A percentile compares a stretch with the other conserved stretches of the same genome.
Conservation (phyloP, 2,329 filamentous ascomycete genomes). For the Xylaria sp. region DNA sequence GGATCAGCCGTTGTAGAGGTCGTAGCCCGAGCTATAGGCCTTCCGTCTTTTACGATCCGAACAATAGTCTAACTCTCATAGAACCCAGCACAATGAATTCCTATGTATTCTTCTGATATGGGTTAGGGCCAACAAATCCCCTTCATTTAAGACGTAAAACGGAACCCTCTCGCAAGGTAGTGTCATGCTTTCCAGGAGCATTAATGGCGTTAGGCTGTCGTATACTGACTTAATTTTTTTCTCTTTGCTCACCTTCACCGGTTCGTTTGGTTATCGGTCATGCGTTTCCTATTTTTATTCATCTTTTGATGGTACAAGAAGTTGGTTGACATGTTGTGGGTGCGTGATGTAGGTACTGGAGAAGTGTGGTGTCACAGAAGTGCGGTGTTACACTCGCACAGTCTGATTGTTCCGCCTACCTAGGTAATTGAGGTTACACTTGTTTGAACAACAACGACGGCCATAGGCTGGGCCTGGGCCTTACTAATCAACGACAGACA, state of each 20-base stretch:
- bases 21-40: not conserved
- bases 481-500: not conserved
- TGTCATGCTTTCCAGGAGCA: not conserved
- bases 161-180: not conserved
- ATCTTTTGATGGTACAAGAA: not conserved
- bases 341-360: not conserved
- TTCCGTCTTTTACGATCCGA: not conserved
- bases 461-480: not conserved
- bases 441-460: too few relatives aligned
- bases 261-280: fast-evolving
- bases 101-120: too few relatives aligned
- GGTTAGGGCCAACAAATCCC: too few relatives aligned
- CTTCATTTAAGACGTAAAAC: not conserved
- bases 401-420: too few relatives aligned
- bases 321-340: not conserved
- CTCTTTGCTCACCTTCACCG: not conserved
- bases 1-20: too few relatives aligned
- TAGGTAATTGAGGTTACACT: too few relatives aligned
- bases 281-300: not conserved
- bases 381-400: not conserved
- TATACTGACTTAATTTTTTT: not conserved
- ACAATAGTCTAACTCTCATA: not conserved
- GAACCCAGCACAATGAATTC: not conserved
- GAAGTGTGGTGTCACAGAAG: not conserved
- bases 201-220: not conserved